A percentile compares a stretch with the other conserved stretches of the same genome.
Evolutionary conservation across 495 filamentous ascomycete genomes (phyloP).

Genomic region (Pyronema omphalodes): DNA sequence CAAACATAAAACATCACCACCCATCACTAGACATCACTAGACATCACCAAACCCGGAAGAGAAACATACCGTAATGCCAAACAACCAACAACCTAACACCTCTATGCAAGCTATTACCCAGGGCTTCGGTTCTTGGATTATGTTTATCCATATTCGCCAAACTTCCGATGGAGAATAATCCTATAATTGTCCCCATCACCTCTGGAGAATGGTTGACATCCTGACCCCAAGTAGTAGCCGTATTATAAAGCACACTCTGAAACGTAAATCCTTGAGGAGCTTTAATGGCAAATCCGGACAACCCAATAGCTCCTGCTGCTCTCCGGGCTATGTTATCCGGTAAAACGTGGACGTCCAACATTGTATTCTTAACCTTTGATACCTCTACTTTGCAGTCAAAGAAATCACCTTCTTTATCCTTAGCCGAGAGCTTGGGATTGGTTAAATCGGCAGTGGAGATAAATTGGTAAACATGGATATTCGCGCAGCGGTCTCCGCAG

Average conservation of each 20-base stretch:
- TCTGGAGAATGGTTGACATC: neutral
- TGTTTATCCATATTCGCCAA: neutral
- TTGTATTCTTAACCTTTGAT: conserved; percentile 7
- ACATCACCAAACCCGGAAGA: neutral
- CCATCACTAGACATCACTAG: neutral
- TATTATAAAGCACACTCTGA: conserved; percentile 10
- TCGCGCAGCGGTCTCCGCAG: conserved; percentile 14
- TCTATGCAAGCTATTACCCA: neutral
- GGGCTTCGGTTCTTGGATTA: neutral
- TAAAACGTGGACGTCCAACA: conserved; percentile 1
- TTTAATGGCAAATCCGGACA: conserved; percentile 9
- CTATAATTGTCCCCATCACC: neutral
- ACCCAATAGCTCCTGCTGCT: conserved; percentile 15
- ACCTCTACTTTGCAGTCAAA: conserved; percentile 15
- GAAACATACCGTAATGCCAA: neutral
- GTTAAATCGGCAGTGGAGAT: neutral
- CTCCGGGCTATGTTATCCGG: conserved; percentile 8
- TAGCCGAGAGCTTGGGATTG: neutral
- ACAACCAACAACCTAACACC: neutral
- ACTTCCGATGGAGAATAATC: conserved; percentile 13
- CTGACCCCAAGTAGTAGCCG: neutral
- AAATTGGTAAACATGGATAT: conserved; percentile 18
- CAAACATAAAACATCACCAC: neutral
- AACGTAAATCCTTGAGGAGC: neutral
- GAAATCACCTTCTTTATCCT: conserved; percentile 8